Base-by-base conservation (phyloP, 1,139 yeast genomes). In the Saccharomyces hybrid region DNA sequence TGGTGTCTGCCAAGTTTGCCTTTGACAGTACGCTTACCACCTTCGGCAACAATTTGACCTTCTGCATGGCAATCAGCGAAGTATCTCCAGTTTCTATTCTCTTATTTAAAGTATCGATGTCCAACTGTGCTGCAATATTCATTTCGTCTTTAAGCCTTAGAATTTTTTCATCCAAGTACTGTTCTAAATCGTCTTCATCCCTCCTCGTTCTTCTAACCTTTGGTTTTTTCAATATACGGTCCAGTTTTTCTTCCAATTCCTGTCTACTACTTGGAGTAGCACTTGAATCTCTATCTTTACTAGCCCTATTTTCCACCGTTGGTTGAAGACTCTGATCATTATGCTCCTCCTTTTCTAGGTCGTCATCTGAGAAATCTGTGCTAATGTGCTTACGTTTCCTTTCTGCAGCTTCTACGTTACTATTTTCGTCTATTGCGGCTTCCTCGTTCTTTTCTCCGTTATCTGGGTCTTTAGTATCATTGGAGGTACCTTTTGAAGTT, bases 91-190 rank as follows among this genome's bases (percentile, higher is more conserved):
- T 60, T 52, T 67, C 71, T 50, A 68, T 57, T 55, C 71, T 67
- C 62, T 80, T 83, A 54, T 82, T 79, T 64, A 90, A 84, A 66
- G 88, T 83, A 65, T 90, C 97, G 47, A 88, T 90, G 70, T 95
- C 99, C 62, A 81, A 75, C 68, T 86, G 84, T 14, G 99, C 99
- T 1, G 97, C 98, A 59, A 84, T 81, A 62, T 93, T 87, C 99
- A 95, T 95, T 70, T 82, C 83, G 64, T 87, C 95, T 62, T 95
- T 87, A 62, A 95, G 77, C 56, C 79, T 78, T 55, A 89, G 84
- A 61, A 95, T 88, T 60, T 82, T 80, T 68, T 91, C 98, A 74
- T 95, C 99, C 70, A 91, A 95, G 84, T 89, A 87, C 68, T 89
- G 85, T 70, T 91, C 98, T 63, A 93, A 75, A 72, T 91, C 98